Evolutionary conservation across 257 asterid genomes (phyloP), one percentile per base, ranked within the genome.

Genomic region (Lycium ferocissimum): DNA sequence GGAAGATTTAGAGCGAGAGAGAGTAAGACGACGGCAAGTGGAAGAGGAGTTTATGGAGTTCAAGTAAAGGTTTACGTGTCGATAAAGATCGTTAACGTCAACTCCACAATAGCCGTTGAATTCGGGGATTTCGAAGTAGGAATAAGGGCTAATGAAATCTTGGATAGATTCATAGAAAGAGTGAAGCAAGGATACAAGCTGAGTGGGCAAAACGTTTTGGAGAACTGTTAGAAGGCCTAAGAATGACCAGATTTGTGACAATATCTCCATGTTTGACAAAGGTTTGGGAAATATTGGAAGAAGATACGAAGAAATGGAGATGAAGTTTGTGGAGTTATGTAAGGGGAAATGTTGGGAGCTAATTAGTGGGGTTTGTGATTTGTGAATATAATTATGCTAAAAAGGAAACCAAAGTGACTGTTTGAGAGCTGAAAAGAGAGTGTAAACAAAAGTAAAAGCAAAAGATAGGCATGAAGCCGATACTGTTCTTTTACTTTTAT

Each of bases 21-120:
- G 91, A 22, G 90, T 85, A 43, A 92, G 91, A 82, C 93, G 92
- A 89, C 87, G 87, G 86, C 94, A 92, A 58, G 91, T 62, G 88
- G 93, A 61, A 37, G 93, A 15, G 13, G 92, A 69, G 83, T 87
- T 87, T 59, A 91, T 49, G 45, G 94, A 87, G 88, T 86, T 88
- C 84, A 92, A 89, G 85, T 91, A 92, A 65, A 90, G 89, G 81
- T 35, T 83, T 20, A 83, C 92, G 6, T 90, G 92, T 83, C 93
- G 92, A 90, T 92, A 92, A 89, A 92, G 94, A 61, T 89, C 91
- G 66, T 92, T 92, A 87, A 89, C 81, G 80, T 90, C 93, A 69
- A 91, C 91, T 2, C 91, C 95, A 73, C 92, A 81, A 84, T 83
- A 86, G 89, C 94, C 93, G 66, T 90, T 91, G 4, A 92, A 91